Evolutionary conservation across 345 rosid species (phyloP).

Genomic region (Sonneratia caseolaris): DNA sequence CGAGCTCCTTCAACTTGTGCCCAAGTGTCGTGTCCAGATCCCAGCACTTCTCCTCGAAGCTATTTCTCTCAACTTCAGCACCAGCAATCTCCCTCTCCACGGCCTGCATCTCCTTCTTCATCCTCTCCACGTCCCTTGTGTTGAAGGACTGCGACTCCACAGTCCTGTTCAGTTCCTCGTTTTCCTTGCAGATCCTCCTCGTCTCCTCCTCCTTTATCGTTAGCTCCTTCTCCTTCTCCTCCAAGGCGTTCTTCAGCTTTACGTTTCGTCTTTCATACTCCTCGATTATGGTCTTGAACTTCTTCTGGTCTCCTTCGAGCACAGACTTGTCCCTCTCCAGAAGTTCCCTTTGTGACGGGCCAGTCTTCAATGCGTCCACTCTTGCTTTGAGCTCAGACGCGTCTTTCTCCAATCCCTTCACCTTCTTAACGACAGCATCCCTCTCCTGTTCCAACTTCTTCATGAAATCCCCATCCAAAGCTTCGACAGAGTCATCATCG

Average conservation of each 20-base stretch:
- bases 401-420: constrained; percentile 22
- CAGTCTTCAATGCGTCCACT: constrained; percentile 35
- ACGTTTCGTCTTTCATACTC: constrained; percentile 21
- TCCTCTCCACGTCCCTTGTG: constrained; percentile 75
- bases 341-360: constrained; percentile 48
- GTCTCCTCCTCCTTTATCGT: constrained; percentile 51
- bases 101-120: constrained; percentile 80
- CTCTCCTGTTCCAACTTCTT: constrained; percentile 56
- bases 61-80: constrained; percentile 50
- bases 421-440: constrained; percentile 26
- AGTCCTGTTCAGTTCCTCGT: constrained; percentile 57
- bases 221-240: constrained; percentile 52
- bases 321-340: constrained; percentile 46
- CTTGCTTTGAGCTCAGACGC: constrained; percentile 33
- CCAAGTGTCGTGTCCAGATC: constrained; percentile 39
- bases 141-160: constrained; percentile 69
- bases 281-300: constrained; percentile 47
- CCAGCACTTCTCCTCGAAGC: constrained; percentile 80
- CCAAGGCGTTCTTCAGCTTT: constrained; percentile 40
- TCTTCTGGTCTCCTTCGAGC: constrained; percentile 58
- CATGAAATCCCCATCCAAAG: constrained; percentile 40
- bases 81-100: constrained; percentile 75
- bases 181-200: constrained; percentile 46
- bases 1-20: constrained; percentile 58
- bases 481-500: constrained; percentile 53